Evolutionary conservation across 2,329 filamentous ascomycete species (phyloP).

Genomic region (Xylaria arbuscula): DNA sequence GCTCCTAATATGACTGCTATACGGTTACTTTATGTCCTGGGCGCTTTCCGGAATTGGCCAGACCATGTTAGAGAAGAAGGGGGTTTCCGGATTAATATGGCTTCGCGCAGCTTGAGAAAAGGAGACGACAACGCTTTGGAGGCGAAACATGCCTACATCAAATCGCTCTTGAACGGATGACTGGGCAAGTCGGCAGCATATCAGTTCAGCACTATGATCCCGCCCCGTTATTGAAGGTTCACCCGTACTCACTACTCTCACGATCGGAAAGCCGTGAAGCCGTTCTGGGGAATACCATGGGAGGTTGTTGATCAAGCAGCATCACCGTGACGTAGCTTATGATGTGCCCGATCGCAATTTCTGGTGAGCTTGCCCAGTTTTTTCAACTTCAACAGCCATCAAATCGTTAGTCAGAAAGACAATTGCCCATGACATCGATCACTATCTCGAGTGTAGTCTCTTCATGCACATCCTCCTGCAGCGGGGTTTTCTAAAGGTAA

Average conservation of each 20-base stretch:
- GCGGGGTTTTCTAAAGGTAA: too few species aligned
- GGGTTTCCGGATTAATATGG: neutral
- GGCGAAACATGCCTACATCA: slow-evolving; percentile 16
- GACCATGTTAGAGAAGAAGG: slow-evolving; percentile 26
- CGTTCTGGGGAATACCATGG: too few species aligned
- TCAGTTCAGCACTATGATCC: slow-evolving; percentile 8
- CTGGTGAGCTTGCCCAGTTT: too few species aligned
- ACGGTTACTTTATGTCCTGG: slow-evolving; percentile 36
- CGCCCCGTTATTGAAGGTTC: neutral
- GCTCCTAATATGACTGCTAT: slow-evolving; percentile 37
- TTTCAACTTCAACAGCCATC: too few species aligned
- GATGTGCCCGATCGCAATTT: too few species aligned
- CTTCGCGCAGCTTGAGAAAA: neutral
- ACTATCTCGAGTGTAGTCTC: too few species aligned
- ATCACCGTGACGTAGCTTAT: too few species aligned
- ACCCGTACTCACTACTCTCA: slow-evolving; percentile 19
- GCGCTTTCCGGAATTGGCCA: slow-evolving; percentile 39
- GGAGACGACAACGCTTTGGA: neutral
- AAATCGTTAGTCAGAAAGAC: too few species aligned
- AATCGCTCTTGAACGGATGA: neutral
- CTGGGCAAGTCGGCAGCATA: neutral
- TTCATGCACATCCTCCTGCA: too few species aligned
- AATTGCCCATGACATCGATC: too few species aligned
- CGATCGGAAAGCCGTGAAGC: neutral
- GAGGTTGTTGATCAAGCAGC: too few species aligned